Evolutionary conservation across 306 rosid genomes (phyloP).

Genomic region (Elaeagnus macrophylla): DNA sequence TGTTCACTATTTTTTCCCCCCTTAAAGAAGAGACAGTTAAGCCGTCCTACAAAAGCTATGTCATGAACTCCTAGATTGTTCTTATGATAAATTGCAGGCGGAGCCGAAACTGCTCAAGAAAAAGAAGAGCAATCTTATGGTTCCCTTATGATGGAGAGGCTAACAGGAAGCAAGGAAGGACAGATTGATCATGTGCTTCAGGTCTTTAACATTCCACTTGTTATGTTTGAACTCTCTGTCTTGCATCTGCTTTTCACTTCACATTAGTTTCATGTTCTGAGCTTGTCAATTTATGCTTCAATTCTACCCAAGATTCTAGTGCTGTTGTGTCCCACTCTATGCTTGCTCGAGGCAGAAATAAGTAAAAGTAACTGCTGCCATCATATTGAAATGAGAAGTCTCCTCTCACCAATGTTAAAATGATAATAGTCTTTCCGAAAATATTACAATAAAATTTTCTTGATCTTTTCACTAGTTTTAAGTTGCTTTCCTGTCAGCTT

Average conservation of each 20-base stretch:
- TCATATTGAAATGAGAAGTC: background rate
- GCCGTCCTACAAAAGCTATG: background rate
- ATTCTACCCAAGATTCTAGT: background rate
- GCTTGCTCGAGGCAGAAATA: background rate
- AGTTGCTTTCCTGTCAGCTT: conserved; percentile 3
- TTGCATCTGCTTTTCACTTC: too few relatives aligned
- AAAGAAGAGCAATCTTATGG: conserved; percentile 70
- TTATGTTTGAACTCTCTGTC: too few relatives aligned
- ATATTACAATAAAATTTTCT: too few relatives aligned
- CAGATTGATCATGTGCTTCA: conserved; percentile 92
- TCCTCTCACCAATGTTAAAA: too few relatives aligned
- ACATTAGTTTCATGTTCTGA: background rate
- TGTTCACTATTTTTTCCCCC: too few relatives aligned
- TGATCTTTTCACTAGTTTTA: background rate
- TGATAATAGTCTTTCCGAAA: too few relatives aligned
- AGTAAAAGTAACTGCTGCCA: too few relatives aligned
- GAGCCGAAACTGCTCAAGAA: conserved; percentile 41
- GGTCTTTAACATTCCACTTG: conserved; percentile 23
- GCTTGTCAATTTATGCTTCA: background rate
- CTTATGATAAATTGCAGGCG: conserved; percentile 31
- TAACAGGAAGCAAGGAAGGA: conserved; percentile 72
- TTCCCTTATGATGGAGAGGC: conserved; percentile 66
- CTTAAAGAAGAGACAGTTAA: too few relatives aligned
- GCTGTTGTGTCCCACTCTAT: background rate
- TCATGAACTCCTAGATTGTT: background rate